Evolutionary conservation across 2,329 filamentous ascomycete genomes (phyloP), one percentile per base, ranked within the genome.

Genomic region (Akanthomyces uredinophilus): DNA sequence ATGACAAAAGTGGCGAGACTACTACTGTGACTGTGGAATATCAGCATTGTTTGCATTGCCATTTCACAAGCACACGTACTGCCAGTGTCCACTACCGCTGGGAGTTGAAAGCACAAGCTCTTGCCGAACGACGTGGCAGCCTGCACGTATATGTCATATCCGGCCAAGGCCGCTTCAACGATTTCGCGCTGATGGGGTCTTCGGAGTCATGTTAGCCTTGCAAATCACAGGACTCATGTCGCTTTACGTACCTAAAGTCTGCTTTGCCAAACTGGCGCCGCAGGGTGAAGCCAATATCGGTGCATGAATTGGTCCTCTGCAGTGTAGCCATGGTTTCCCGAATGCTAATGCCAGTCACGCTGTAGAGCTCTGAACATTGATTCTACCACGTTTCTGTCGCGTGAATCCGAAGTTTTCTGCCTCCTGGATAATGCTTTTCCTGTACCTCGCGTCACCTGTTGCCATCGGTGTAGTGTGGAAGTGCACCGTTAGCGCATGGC

Each of bases 41-140:
- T 32, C 35, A 53, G 62, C 16, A 55, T 32, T 8, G 46, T 3
- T 7, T 24, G 5, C 29, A 8, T 10, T 14, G 5, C 24, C 16
- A 14, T 14, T 27, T 54, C 10, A 44, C 46, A 24, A 35, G 27
- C 14, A 29, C 29, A 83, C 87, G 70, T 78, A 92, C 90, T 92
- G 66, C 94, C 94, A 73, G 88, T 86, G 69, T 94, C 89, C 62
- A 96, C 87, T 37, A 97, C 87, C 27, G 93, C 93, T 10, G 93
- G 93, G 1, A 97, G 81, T 73, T 97, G 93, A 72, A 94, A 97
- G 77, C 94, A 97, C 59, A 97, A 75, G 70, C 91, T 96, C 75
- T 97, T 97, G 47, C 93, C 94, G 73, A 97, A 97, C 11, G 89
- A 91, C 3, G 90, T 93, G 60, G 90, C 90, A 52, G 94, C 94